Evolutionary conservation across 2,329 filamentous ascomycete species (phyloP), one percentile per base, ranked within the genome.

Genomic region (Botrytis sinoallii): DNA sequence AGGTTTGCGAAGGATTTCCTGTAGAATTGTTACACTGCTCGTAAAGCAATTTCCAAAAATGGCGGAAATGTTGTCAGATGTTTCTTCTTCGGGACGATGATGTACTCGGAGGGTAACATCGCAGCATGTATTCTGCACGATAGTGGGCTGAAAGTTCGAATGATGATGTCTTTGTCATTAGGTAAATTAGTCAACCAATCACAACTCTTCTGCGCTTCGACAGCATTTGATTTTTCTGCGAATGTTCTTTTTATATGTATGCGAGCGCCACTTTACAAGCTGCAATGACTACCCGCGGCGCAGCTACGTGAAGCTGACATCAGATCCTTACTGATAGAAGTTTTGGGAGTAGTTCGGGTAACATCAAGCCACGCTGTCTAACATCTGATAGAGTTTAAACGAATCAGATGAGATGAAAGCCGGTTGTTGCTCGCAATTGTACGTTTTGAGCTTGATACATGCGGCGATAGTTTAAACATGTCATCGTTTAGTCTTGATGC

Each of bases 241-340:
- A 32, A 65, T 40, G 22, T 64, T 71, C 32, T 65, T 71, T 65
- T 52, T 71, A 40, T 65, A 29, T 38, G 22, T 65, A 64, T 16
- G 16, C 22, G 22, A 63, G 38, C 32, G 25, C 46, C 16, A 64
- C 40, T 38, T 22, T 40, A 32, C 22, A 35, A 40, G 67, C 38
- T 63, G 32, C n/a, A 46, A 29, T 38, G 16, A n/a, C 20, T 29
- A 10, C 20, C 59, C 46, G 32, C 69, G 69, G 69, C 69, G 69
- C 59, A 65, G 69, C 42, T 52, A 42, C 38, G 25, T 65, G 32
- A 71, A 52, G 69, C 69, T 71, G 69, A 71, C 69, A 40, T 65
- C 69, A 64, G 55, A 48, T 20, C 25, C 6, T 20, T 20, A 35
- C 4, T 22, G 29, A 38, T 32, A 29, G 18, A 42, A 60, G 67